A percentile compares a stretch with the other conserved stretches of the same genome.
Conservation (phyloP, 1,284 basidiomycete genomes). For the Vanrija sp. region DNA sequence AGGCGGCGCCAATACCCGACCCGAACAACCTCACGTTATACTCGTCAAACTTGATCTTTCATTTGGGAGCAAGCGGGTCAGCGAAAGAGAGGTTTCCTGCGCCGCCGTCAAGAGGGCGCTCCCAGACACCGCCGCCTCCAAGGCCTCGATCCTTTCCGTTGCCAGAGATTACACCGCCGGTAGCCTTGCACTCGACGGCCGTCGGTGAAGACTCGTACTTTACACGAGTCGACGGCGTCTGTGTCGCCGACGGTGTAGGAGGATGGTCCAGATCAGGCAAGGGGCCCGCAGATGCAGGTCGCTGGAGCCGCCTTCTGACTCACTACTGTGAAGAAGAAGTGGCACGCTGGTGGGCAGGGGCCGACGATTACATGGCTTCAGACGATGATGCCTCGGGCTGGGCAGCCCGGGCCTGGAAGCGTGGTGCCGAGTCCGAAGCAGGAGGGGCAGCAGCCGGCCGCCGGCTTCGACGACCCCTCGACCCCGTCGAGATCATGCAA, state of each 20-base stretch:
- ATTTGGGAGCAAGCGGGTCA: conserved; percentile 36
- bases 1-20: conserved; percentile 8
- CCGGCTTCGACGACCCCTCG: conserved; percentile 34
- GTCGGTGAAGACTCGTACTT: conserved; percentile 51
- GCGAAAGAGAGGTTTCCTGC: conserved; percentile 33
- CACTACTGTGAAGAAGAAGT: conserved; percentile 47
- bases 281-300: conserved; percentile 41
- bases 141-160: conserved; percentile 36
- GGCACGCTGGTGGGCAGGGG: conserved; percentile 39
- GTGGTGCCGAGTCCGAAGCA: background rate
- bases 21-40: conserved; percentile 22
- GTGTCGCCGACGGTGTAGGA: conserved; percentile 50
- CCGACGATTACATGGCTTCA: conserved; percentile 28
- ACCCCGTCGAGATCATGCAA: conserved; percentile 59
- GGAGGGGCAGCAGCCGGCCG: background rate
- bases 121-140: conserved; percentile 28
- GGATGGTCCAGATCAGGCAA: conserved; percentile 42
- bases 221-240: conserved; percentile 41
- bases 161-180: conserved; percentile 31
- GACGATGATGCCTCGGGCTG: conserved; percentile 14
- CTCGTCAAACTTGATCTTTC: conserved; percentile 38
- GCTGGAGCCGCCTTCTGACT: conserved; percentile 44
- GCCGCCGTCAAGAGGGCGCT: conserved; percentile 2
- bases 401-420: conserved; percentile 22
- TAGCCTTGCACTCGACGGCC: conserved; percentile 17